Evolutionary conservation across 306 rosid species (phyloP).

Genomic region (Parietaria judaica): DNA sequence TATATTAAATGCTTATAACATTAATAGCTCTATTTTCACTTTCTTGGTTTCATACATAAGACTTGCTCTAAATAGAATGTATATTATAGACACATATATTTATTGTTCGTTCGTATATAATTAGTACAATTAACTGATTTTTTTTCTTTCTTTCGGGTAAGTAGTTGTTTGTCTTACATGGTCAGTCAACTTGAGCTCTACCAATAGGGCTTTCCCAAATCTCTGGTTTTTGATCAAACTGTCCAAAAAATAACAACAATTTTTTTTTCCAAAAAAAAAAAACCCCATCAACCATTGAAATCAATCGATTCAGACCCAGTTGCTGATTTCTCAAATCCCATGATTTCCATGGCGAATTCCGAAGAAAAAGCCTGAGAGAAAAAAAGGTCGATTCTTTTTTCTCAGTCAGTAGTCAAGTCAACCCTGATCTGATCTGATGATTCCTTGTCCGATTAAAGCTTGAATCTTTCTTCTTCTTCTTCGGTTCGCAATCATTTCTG

Average conservation of each 20-base stretch:
- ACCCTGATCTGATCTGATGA: conserved; percentile 5
- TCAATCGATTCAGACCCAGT: conserved; percentile 6
- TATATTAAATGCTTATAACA: not conserved
- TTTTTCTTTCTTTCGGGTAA: not conserved
- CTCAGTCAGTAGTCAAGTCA: conserved; percentile 13
- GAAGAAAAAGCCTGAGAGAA: conserved; percentile 1
- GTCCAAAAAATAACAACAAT: not conserved
- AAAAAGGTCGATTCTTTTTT: conserved; percentile 6
- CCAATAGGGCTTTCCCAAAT: not conserved
- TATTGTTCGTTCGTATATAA: not conserved
- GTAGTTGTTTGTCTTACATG: not conserved
- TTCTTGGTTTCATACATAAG: no score
- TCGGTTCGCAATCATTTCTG: not conserved
- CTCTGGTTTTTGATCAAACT: not conserved
- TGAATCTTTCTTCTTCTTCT: conserved; percentile 3
- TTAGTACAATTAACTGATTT: not conserved
- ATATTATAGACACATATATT: not conserved
- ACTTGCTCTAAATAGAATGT: no score
- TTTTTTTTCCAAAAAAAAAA: not conserved
- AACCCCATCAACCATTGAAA: conserved; percentile 1
- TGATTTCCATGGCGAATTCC: not conserved
- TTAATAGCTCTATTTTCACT: not conserved
- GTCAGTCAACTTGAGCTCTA: conserved; percentile 13
- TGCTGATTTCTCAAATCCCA: conserved; percentile 3
- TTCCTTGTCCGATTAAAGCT: conserved; percentile 13